Base-by-base conservation (phyloP, 164 flowering plant genomes). In the Nymphaea colorata region DNA sequence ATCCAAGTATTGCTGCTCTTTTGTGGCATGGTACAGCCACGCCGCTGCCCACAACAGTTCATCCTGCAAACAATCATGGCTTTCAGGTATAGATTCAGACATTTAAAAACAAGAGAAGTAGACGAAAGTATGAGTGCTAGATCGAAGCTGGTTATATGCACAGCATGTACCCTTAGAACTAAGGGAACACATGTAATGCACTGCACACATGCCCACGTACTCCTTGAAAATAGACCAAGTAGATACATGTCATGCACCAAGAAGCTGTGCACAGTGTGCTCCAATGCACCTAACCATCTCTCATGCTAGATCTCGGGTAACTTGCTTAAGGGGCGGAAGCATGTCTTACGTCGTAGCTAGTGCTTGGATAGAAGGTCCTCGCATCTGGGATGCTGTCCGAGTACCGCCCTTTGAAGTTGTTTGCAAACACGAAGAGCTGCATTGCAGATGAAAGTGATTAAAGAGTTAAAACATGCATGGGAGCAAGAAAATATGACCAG, bases 31-130 rank as follows among this genome's bases (percentile, higher is more conserved):
- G 43, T 75, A 47, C 43, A 86, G 82, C 88, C 88, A 86, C 61
- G 83, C 81, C 6, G 88, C 86, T 17, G 90, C 87, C 90, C 86
- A 86, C 44, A 76, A n/a, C 57, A 82, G 11, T 44, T 84, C 87
- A 66, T 84, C 87, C 80, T 83, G 12, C 11, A 47, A 12, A 25
- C 36, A 25, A 25, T 25, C 36, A 25, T 25, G 36, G 36, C 17
- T 25, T 25, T 1, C 36, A 25, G 0, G 36, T 25, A 25, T 25
- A 25, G 1, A 1, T 25, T 25, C 36, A 25, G 36, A 25, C 36
- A 25, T 25, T 25, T 25, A 25, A 25, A 25, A 25, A 25, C 36
- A 25, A 25, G 36, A 25, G 1, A 25, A 25, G 36, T 25, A 25
- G 36, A 25, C 1, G 36, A 25, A 25, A 25, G 36, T 25, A 25